Conservation (phyloP, 2,329 filamentous ascomycete species). For the Botrytis sinoallii region DNA sequence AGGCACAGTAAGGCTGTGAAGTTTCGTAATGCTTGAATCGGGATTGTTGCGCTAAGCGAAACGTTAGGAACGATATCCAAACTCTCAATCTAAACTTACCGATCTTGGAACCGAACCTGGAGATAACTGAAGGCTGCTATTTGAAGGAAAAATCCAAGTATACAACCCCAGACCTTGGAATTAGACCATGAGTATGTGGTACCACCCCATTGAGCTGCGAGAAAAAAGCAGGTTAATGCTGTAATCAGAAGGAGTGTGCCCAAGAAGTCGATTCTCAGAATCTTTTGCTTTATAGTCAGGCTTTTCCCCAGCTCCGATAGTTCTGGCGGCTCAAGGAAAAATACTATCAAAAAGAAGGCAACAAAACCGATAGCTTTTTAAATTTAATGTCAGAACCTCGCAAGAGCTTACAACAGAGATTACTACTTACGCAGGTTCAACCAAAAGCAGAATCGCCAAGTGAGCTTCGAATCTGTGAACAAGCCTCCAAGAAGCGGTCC, state of each 20-base stretch:
- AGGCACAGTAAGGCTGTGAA: neutral
- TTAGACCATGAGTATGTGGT: neutral
- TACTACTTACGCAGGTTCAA: neutral
- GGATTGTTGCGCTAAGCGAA: neutral
- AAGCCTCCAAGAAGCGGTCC: neutral
- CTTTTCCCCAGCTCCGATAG: neutral
- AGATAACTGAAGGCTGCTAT: neutral
- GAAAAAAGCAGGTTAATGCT: neutral
- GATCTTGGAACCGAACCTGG: neutral
- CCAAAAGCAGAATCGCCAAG: neutral
- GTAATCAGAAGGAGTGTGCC: neutral
- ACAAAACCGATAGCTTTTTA: neutral
- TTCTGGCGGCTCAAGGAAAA: neutral
- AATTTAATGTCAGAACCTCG: neutral
- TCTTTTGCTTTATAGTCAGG: neutral
- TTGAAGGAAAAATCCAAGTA: neutral
- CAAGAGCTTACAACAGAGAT: neutral
- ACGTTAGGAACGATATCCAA: neutral
- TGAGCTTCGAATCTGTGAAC: neutral
- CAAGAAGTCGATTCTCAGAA: neutral
- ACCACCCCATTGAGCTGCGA: neutral
- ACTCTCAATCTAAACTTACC: neutral
- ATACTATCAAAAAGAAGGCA: neutral
- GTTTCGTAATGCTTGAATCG: neutral
- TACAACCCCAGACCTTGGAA: neutral